These are phyloP conservation scores for Aureobasidium namibiae DNA, from an alignment of 2,329 filamentous ascomycete genomes.

Conservation along the genomic window DNA sequence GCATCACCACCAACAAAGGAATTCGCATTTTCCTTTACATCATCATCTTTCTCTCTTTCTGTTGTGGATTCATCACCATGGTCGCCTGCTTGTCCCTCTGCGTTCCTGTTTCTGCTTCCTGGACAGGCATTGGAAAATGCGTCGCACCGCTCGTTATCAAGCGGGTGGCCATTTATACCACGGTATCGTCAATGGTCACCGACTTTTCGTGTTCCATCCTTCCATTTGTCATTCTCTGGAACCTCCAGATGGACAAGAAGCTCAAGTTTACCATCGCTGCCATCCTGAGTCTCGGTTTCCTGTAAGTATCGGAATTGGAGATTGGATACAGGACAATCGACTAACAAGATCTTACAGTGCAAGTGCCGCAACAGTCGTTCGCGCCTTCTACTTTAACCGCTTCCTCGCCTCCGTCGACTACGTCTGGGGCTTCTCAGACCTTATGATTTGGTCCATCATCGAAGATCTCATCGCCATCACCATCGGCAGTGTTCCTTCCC, in stretches of 20 bases:
- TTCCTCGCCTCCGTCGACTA: slow-evolving; percentile 28
- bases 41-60: slow-evolving; percentile 14
- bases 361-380: slow-evolving; percentile 39
- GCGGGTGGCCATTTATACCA: slow-evolving; percentile 12
- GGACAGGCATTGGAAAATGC: slow-evolving; percentile 13
- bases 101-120: slow-evolving; percentile 14
- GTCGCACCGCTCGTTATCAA: slow-evolving; percentile 10
- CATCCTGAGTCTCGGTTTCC: slow-evolving; percentile 27
- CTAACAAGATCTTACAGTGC: slow-evolving; percentile 24
- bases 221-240: slow-evolving; percentile 29
- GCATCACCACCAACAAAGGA: slow-evolving; percentile 34
- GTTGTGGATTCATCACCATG: slow-evolving; percentile 18
- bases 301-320: slow-evolving; percentile 15
- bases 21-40: slow-evolving; percentile 11
- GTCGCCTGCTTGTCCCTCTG: slow-evolving; percentile 14
- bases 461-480: slow-evolving; percentile 16
- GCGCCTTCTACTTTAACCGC: slow-evolving; percentile 32
- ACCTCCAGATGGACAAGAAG: slow-evolving; percentile 27
- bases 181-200: slow-evolving; percentile 22
- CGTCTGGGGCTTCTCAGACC: slow-evolving; percentile 21
- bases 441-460: slow-evolving; percentile 15
- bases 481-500: slow-evolving; percentile 13
- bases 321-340: neutral
- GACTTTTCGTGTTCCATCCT: slow-evolving; percentile 30
- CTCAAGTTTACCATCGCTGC: slow-evolving; percentile 27